Base-by-base conservation (phyloP, 805 yeast genomes). In the Saturnispora sanitii region DNA sequence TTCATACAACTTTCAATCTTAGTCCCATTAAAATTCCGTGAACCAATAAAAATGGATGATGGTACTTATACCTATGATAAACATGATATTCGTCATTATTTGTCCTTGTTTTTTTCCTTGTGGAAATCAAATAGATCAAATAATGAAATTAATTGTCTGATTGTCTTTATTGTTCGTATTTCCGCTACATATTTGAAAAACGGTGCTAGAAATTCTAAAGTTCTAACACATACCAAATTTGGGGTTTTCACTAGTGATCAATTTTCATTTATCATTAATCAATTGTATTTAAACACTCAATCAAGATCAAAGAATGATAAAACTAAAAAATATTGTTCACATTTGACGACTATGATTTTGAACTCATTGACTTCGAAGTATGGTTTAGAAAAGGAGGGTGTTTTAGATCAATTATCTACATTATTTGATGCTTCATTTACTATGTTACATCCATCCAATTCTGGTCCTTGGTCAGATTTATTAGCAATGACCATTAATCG, bases 371-470 rank as follows among this genome's bases (percentile, higher is more conserved):
- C 70, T 16, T 80, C 84, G 0, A 59, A 68, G 4, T 49, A 55
- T 28, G 64, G 68, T 1, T 49, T 62, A 11, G 69, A 58, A 2
- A 43, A 55, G 2, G 65, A 56, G 16, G 77, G 77, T 5, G 66
- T 78, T 18, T 55, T 80, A 49, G 73, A 67, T 15, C 64, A 70
- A 37, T 52, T 88, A 4, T 64, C 65, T 18, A 68, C 75, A 0
- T 62, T 83, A 21, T 50, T 82, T n/a, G 76, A 77, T 40, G 76
- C 94, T 0, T 65, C 87, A 5, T 80, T 75, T 46, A 83, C 95
- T 16, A 84, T 80, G 59, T 79, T 78, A 3, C 96, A 92, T 57
- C 98, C 98, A 6, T 87, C 97, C 0, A 88, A 88, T 56, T 59
- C 68, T n/a, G 97, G 96, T 0, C 70, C 71, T n/a, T 88, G 97